Conservation (phyloP, 345 rosid species). For the Gossypium ekmanianum region DNA sequence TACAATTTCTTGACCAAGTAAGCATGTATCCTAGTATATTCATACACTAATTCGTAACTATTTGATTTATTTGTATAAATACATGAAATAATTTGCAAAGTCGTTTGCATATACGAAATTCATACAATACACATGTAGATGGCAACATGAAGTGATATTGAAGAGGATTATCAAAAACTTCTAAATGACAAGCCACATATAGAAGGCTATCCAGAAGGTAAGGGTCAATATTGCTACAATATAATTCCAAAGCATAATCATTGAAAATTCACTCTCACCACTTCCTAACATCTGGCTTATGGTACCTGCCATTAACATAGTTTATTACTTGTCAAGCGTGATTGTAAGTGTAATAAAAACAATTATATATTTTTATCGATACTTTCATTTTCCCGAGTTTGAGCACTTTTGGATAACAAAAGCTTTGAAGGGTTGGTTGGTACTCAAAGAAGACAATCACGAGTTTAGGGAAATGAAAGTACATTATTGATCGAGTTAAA, state of each 20-base stretch:
- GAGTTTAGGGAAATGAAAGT: not conserved
- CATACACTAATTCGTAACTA: too few species aligned
- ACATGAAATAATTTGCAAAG: too few species aligned
- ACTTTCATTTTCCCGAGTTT: not conserved
- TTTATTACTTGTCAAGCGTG: not conserved
- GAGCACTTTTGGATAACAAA: not conserved
- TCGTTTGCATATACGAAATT: too few species aligned
- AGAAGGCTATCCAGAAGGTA: slow-evolving; percentile 34
- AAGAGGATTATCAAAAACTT: not conserved
- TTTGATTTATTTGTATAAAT: too few species aligned
- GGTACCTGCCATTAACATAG: slow-evolving; percentile 24
- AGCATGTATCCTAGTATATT: too few species aligned
- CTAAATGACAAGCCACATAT: slow-evolving; percentile 30
- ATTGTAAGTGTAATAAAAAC: not conserved
- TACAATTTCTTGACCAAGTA: too few species aligned
- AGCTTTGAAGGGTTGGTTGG: too few species aligned
- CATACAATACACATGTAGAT: too few species aligned
- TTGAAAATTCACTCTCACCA: slow-evolving; percentile 38
- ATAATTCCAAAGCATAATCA: slow-evolving; percentile 36
- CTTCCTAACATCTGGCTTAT: slow-evolving; percentile 36
- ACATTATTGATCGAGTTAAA: not conserved
- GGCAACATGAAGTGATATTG: not conserved
- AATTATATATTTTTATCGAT: too few species aligned
- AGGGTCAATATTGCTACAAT: slow-evolving; percentile 25
- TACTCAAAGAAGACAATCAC: too few species aligned